A percentile compares a stretch with the other conserved stretches of the same genome.
Conservation (phyloP, 805 yeast genomes). For the Metschnikowia sp. region DNA sequence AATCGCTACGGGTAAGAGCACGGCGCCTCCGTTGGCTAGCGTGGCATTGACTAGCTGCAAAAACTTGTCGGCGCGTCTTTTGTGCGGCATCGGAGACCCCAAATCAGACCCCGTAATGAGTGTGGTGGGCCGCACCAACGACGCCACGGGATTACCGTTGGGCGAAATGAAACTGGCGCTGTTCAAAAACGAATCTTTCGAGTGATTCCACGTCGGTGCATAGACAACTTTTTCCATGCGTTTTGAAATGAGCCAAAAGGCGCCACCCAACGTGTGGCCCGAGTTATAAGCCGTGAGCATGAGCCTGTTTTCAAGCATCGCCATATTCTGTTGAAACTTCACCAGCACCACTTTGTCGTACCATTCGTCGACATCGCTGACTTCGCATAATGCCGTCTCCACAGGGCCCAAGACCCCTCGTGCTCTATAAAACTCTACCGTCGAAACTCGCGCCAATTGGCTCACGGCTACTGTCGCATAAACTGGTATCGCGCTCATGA, state of each 20-base stretch:
- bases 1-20: constrained; percentile 75
- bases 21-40: constrained; percentile 72
- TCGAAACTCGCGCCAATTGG: constrained; percentile 79
- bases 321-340: constrained; percentile 76
- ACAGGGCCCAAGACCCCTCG: constrained; percentile 74
- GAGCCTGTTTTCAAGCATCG: constrained; percentile 60
- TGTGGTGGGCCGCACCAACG: constrained; percentile 74
- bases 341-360: constrained; percentile 69
- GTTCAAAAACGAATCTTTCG: constrained; percentile 79
- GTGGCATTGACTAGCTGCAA: constrained; percentile 61
- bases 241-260: constrained; percentile 76
- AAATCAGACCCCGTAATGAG: constrained; percentile 69
- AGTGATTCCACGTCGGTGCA: constrained; percentile 94
- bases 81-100: constrained; percentile 63
- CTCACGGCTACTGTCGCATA: constrained; percentile 89
- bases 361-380: constrained; percentile 71
- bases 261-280: constrained; percentile 93
- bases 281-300: constrained; percentile 80
- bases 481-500: constrained; percentile 63
- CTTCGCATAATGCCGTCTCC: constrained; percentile 53
- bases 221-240: constrained; percentile 79
- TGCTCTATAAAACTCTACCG: constrained; percentile 77
- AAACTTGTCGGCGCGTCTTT: constrained; percentile 61
- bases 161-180: constrained; percentile 59
- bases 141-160: constrained; percentile 60